These are phyloP conservation scores for Aureobasidium sp. DNA, from an alignment of 2,329 filamentous ascomycete species.

Conservation along the genomic window DNA sequence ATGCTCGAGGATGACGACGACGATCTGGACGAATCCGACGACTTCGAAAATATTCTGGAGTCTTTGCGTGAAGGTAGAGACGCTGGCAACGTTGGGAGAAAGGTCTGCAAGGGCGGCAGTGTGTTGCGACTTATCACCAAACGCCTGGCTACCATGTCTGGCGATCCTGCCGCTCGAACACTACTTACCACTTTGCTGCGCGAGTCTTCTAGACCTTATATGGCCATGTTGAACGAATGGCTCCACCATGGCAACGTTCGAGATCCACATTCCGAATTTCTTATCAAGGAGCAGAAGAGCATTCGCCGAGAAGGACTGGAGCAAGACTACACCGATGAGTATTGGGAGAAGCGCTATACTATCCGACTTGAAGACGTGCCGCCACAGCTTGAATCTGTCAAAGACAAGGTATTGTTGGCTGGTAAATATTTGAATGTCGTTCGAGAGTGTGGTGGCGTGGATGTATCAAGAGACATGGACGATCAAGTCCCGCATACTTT, in stretches of 20 bases:
- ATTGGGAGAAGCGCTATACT: conserved; percentile 97
- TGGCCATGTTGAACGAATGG: conserved; percentile 98
- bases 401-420: conserved; percentile 88
- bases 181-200: conserved; percentile 74
- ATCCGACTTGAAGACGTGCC: conserved; percentile 86
- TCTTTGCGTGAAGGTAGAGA: conserved; percentile 82
- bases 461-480: conserved; percentile 57
- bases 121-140: conserved; percentile 84
- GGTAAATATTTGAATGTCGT: conserved; percentile 98
- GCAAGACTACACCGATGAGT: conserved; percentile 96
- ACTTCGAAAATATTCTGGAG: conserved; percentile 88
- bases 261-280: conserved; percentile 87
- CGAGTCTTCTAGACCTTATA: conserved; percentile 89
- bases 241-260: conserved; percentile 91
- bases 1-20: conserved; percentile 69
- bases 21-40: conserved; percentile 57
- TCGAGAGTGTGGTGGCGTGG: conserved; percentile 90
- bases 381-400: conserved; percentile 81
- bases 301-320: conserved; percentile 86
- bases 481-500: conserved; percentile 83
- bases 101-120: conserved; percentile 92
- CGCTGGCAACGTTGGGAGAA: conserved; percentile 76
- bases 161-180: conserved; percentile 78
- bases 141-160: conserved; percentile 80
- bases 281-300: conserved; percentile 93